Evolutionary conservation across 768 basidiomycete genomes (phyloP).

Genomic region (Thelephora aurantiotincta): DNA sequence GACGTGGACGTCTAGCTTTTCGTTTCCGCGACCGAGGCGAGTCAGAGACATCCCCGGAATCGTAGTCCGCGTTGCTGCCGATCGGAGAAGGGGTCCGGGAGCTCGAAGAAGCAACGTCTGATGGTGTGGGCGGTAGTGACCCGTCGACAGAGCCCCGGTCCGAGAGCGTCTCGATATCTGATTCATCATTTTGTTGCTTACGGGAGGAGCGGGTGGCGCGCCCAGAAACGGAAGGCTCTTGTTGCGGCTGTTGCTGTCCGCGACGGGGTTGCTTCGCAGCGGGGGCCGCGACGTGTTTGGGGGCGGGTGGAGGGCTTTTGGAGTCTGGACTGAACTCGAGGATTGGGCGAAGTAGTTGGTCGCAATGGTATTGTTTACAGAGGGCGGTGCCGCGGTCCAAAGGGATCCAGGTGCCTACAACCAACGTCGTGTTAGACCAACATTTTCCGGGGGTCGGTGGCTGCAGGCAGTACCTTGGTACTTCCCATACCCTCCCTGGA

Average conservation of each 20-base stretch:
- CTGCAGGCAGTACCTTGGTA: slow-evolving; percentile 71
- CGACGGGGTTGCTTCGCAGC: slow-evolving; percentile 31
- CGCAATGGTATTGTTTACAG: slow-evolving; percentile 89
- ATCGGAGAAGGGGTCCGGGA: slow-evolving; percentile 94
- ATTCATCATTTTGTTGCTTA: slow-evolving; percentile 35
- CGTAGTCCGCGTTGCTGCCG: slow-evolving; percentile 38
- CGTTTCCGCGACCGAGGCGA: slow-evolving; percentile 29
- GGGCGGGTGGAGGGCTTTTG: slow-evolving; percentile 88
- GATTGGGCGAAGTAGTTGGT: slow-evolving; percentile 74
- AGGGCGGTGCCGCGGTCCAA: slow-evolving; percentile 78
- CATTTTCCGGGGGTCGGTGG: not conserved
- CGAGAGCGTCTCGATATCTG: slow-evolving; percentile 52
- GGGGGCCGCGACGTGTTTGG: slow-evolving; percentile 83
- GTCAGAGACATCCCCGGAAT: slow-evolving; percentile 22
- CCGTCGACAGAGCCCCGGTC: slow-evolving; percentile 72
- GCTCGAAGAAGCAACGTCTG: slow-evolving; percentile 60
- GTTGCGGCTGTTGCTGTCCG: slow-evolving; percentile 22
- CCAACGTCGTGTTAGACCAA: not conserved
- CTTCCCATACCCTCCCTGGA: slow-evolving; percentile 98
- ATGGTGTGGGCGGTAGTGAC: slow-evolving; percentile 82
- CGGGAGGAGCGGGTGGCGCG: slow-evolving; percentile 50
- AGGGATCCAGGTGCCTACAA: slow-evolving; percentile 93
- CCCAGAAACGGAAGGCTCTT: slow-evolving; percentile 9
- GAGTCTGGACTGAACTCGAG: slow-evolving; percentile 87
- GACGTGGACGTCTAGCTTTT: slow-evolving; percentile 28